These are phyloP conservation scores for Solanum arcanum DNA, from an alignment of 257 asterid genomes.

Conservation along the genomic window DNA sequence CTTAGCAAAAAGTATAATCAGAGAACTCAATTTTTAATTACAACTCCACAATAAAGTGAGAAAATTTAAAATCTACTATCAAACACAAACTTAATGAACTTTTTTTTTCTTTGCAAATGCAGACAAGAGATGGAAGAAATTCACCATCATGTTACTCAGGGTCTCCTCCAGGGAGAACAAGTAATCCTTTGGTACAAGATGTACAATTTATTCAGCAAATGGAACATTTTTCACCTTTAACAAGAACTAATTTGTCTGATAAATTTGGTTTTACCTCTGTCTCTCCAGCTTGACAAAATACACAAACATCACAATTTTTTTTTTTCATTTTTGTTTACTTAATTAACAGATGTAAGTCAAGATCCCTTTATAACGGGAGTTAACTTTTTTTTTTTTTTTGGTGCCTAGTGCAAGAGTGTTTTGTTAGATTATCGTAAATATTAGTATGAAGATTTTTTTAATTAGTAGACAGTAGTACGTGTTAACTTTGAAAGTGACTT, in stretches of 20 bases:
- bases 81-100: not conserved
- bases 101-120: not conserved
- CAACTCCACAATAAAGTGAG: not conserved
- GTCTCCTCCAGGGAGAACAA: conserved; percentile 46
- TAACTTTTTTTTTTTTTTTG: not conserved
- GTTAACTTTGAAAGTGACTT: not conserved
- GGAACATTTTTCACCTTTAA: conserved; percentile 21
- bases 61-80: too few species aligned
- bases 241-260: conserved; percentile 13
- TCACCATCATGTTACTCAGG: conserved; percentile 21
- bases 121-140: conserved; percentile 27
- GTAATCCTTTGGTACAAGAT: conserved; percentile 54
- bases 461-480: not conserved
- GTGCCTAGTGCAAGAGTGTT: not conserved
- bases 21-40: not conserved
- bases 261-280: conserved; percentile 14
- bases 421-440: not conserved
- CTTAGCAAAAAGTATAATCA: not conserved
- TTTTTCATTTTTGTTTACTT: not conserved
- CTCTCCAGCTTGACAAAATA: conserved; percentile 10
- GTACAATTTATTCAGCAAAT: conserved; percentile 37
- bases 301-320: not conserved
- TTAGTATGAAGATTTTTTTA: not conserved
- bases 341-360: not conserved
- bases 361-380: not conserved